Evolutionary conservation across 768 basidiomycete species (phyloP), one percentile per base, ranked within the genome.

Genomic region (Trametes villosa): DNA sequence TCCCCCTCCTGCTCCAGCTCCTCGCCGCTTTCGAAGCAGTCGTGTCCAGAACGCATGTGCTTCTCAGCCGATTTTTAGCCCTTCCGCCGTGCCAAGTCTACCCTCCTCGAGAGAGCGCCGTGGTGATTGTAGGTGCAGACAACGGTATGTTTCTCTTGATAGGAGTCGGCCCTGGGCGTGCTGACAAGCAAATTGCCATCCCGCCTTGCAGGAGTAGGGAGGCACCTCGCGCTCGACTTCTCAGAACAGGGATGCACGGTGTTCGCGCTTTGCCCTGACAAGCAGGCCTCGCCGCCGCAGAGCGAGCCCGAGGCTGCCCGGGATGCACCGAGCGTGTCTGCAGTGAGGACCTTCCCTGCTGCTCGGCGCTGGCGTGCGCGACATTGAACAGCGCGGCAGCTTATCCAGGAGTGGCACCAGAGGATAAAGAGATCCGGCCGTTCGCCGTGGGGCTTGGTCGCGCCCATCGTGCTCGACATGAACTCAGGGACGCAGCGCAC

Each of bases 171-270:
- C 42, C 13, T 8, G 18, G 20, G 49, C 52, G 8, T 29, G 48
- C 48, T 64, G 46, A 56, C 46, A 15, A 33, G 33, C 49, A 56
- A 59, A 50, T 49, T 24, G 27, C 31, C 22, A 47, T 15, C 60
- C 24, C 20, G n/a, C 45, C 49, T 36, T 38, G 55, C 60, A 75
- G 74, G 69, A 57, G 62, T 75, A 26, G 74, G 73, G 38, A 67
- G 67, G 60, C 66, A 68, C 41, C 50, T 68, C 20, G 70, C 73
- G 15, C 64, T 75, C 42, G 64, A 59, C 51, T 71, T 74, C 59
- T 75, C 74, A n/a, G 68, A 74, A 63, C 58, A 67, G n/a, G 74
- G 74, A 20, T 73, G 68, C 57, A 74, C 73, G 13, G 73, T 75
- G 38, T 74, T 75, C 60, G 69, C 67, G 11, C 57, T 75, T 9